Percentiles rank a stretch among this genome's conserved stretches.
These are phyloP conservation scores for Punica granatum DNA, from an alignment of 345 rosid genomes.

Conservation along the genomic window DNA sequence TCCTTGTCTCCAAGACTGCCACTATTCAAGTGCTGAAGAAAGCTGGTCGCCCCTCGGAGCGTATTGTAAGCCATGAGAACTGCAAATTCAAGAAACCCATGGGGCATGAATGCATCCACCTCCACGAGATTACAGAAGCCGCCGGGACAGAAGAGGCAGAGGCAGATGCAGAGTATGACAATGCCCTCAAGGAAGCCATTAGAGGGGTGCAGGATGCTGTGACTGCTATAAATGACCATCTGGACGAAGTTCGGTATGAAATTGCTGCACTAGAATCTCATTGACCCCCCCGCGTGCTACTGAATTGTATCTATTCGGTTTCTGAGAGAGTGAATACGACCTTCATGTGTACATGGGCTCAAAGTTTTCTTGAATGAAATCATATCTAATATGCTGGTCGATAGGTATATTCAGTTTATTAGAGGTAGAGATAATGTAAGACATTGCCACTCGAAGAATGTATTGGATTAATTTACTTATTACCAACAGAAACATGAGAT, in stretches of 20 bases:
- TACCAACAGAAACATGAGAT: too few species aligned
- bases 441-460: too few species aligned
- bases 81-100: slow-evolving; percentile 61
- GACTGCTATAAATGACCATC: slow-evolving; percentile 66
- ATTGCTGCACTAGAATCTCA: slow-evolving; percentile 54
- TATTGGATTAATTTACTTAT: too few species aligned
- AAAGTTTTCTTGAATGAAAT: neutral
- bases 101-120: slow-evolving; percentile 72
- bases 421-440: too few species aligned
- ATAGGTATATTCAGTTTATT: neutral
- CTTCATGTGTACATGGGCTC: neutral
- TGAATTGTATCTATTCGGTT: neutral
- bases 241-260: slow-evolving; percentile 79
- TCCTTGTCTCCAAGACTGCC: slow-evolving; percentile 39
- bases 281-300: slow-evolving; percentile 4
- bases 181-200: slow-evolving; percentile 81
- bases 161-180: slow-evolving; percentile 77
- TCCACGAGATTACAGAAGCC: slow-evolving; percentile 81
- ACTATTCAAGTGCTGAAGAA: slow-evolving; percentile 84
- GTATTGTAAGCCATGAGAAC: slow-evolving; percentile 61
- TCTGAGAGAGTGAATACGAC: neutral
- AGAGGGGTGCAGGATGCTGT: slow-evolving; percentile 83
- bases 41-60: slow-evolving; percentile 77
- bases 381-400: neutral
- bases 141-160: slow-evolving; percentile 89